These are phyloP conservation scores for Kluyveromyces nonfermentans DNA, from an alignment of 805 yeast species.

Conservation along the genomic window DNA sequence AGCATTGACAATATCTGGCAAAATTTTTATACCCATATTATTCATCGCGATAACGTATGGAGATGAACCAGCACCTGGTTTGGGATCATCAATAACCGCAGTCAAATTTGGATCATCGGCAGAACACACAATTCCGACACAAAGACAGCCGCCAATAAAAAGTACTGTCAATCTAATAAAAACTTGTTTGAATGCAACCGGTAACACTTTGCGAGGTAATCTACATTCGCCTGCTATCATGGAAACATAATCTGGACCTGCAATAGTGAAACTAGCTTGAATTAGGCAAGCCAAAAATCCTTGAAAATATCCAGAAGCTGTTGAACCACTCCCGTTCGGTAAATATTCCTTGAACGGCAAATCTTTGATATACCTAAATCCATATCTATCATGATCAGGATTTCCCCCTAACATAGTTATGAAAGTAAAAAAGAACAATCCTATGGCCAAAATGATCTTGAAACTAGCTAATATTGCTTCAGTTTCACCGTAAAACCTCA, in stretches of 20 bases:
- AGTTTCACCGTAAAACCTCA: conserved; percentile 65
- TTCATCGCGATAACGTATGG: conserved; percentile 82
- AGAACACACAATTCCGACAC: conserved; percentile 70
- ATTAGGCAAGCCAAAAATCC: conserved; percentile 64
- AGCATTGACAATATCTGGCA: conserved; percentile 75
- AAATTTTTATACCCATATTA: conserved; percentile 50
- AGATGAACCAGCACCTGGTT: conserved; percentile 71
- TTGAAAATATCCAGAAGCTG: conserved; percentile 49
- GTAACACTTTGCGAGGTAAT: conserved; percentile 61
- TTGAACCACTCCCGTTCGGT: conserved; percentile 36
- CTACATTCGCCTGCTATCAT: conserved; percentile 79
- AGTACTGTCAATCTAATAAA: conserved; percentile 58
- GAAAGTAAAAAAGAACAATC: conserved; percentile 65
- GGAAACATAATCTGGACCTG: conserved; percentile 80
- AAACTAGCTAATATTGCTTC: conserved; percentile 74
- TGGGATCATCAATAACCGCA: conserved; percentile 46
- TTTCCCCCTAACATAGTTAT: conserved; percentile 84
- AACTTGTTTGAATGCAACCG: conserved; percentile 72
- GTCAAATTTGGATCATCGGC: conserved; percentile 54
- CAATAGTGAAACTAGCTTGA: conserved; percentile 69
- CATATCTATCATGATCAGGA: conserved; percentile 55
- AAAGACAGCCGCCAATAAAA: conserved; percentile 64
- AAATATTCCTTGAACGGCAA: conserved; percentile 50
- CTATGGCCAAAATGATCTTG: conserved; percentile 66
- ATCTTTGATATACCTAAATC: conserved; percentile 46